Conservation (phyloP, 441 rosid species). For the Jatropha podagrica region DNA sequence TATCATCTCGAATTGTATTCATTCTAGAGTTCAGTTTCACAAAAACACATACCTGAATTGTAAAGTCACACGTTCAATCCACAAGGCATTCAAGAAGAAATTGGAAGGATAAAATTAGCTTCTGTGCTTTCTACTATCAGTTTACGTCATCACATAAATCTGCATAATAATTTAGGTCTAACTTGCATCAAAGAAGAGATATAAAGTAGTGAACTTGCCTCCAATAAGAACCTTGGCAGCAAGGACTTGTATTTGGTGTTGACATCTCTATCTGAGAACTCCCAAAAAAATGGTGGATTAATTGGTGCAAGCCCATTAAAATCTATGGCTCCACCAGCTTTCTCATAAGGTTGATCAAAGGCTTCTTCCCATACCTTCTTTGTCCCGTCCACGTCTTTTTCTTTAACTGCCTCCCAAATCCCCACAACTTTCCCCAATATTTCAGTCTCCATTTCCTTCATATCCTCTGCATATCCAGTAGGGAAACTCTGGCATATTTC, state of each 20-base stretch:
- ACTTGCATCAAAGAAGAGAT: not conserved
- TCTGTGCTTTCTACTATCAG: not conserved
- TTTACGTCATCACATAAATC: not conserved
- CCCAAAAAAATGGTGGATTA: constrained; percentile 57
- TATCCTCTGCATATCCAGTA: constrained; percentile 62
- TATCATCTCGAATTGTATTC: constrained; percentile 32
- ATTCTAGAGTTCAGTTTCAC: constrained; percentile 39
- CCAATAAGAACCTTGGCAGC: constrained; percentile 70
- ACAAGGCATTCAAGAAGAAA: not conserved
- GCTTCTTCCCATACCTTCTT: constrained; percentile 57
- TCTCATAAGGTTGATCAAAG: constrained; percentile 80
- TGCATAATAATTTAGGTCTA: not conserved
- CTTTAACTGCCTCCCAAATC: constrained; percentile 48
- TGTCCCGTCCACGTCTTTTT: constrained; percentile 49
- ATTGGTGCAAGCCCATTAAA: constrained; percentile 27
- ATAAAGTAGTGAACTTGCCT: constrained; percentile 36
- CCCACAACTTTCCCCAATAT: constrained; percentile 42
- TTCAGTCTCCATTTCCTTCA: constrained; percentile 52
- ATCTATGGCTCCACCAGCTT: constrained; percentile 62
- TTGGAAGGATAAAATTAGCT: not conserved
- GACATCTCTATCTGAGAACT: constrained; percentile 56
- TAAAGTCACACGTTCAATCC: not conserved
- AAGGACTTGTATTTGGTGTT: constrained; percentile 74
- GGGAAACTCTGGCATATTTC: constrained; percentile 69
- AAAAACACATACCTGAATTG: constrained; percentile 56